Base-by-base conservation (phyloP, 2,329 filamentous ascomycete species). In the Leptographium lundbergii region DNA sequence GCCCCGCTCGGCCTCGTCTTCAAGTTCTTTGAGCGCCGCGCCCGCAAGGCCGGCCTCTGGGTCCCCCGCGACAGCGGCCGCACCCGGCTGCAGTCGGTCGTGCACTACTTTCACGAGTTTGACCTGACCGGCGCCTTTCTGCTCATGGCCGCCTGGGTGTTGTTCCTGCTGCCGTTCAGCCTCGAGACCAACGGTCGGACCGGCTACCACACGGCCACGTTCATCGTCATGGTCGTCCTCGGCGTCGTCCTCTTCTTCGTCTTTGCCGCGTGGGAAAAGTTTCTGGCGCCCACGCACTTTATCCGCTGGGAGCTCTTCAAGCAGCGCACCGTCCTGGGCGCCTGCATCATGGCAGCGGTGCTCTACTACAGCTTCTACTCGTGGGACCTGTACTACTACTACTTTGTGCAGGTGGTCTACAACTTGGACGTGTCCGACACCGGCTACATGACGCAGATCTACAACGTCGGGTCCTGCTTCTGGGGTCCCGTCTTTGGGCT, bases 121-220 rank as follows among this genome's bases (percentile, higher is more conserved):
- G 86, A 89, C 66, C 73, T 82, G 1, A 59, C 82, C 22, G 85
- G 86, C 19, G 74, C 86, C 27, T 59, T 87, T 19, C 72, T 88
- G 3, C 75, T 88, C 61, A 77, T 79, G 11, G 74, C 71, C 1
- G 86, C 84, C 1, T 78, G 87, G 64, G 75, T 80, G 0, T 70
- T 88, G 13, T 82, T 90, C 66, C 73, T 90, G n/a, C 77, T 91
- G 9, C 84, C 87, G 0, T 83, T 91, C 68, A 84, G 75, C 19
- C 74, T 90, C 24, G 73, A 72, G 57, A 70, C 70, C 2, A 71
- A 73, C 56, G 74, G 76, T 61, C 60, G 66, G 3, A 65, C 74
- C 11, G 63, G 65, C 14, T 80, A 77, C 76, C 66, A 66, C 25
- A 70, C 71, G 1, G 69, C 72, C 3, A 68, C 73, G 56, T 74